Evolutionary conservation across 2,329 filamentous ascomycete species (phyloP), one percentile per base, ranked within the genome.

Genomic region (Aureobasidium sp.): DNA sequence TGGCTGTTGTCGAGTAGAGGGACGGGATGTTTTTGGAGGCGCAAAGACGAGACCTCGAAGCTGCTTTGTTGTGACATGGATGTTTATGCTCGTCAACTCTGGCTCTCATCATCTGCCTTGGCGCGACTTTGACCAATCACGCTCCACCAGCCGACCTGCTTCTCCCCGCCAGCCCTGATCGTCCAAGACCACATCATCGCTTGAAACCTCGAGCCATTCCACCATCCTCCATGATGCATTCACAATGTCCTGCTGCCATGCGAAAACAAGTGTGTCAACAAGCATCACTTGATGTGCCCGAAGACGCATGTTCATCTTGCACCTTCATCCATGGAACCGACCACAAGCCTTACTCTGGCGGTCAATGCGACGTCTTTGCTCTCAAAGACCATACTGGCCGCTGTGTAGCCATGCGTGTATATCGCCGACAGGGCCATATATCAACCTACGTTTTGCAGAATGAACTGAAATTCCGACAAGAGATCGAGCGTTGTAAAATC

Each of bases 41-140:
- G 53, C 53, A 57, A 43, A 42, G 53, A 57, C n/a, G 53, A 35
- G 38, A 54, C 13, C 40, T 57, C 40, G 27, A 57, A 57, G 53
- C 38, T 33, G 53, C 53, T 45, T 45, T 57, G 53, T 57, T 57
- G 40, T 57, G 53, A 57, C 40, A 55, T 43, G 49, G 25, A 55
- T 55, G 51, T 55, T 55, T 55, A 55, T 55, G 9, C 51, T 11
- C 51, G 38, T 55, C 51, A 55, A 55, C 51, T 55, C 27, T 42
- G 19, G 51, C 27, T 10, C 25, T 37, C 27, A 40, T 42, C 37
- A 29, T 35, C 8, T 47, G 40, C n/a, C 53, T 57, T 57, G 53
- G 53, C 53, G 37, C 40, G 6, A 27, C 23, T 19, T 15, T 13
- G 33, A 21, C 49, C 49, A 53, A 53, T 50, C 46, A 50, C 46